Percentiles rank a stretch among this genome's conserved stretches.
Conservation (phyloP, 2,329 filamentous ascomycete species). For the Aspergillus ibericus region DNA sequence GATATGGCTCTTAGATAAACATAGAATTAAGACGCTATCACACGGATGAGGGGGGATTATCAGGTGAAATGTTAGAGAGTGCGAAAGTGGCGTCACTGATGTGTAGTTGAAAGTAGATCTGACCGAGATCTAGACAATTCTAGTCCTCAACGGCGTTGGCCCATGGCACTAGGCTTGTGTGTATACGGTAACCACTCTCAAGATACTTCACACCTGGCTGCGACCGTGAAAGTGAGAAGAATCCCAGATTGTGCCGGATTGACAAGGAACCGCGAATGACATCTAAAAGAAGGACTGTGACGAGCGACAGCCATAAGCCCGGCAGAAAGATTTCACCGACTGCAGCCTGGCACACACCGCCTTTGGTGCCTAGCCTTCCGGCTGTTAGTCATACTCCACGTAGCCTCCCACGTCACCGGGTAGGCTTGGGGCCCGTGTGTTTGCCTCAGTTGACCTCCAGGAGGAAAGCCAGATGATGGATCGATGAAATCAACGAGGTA, state of each 20-base stretch:
- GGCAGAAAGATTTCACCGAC: background rate
- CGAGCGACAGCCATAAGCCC: background rate
- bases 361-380: background rate
- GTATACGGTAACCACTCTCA: background rate
- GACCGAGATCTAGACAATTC: background rate
- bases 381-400: constrained; percentile 14
- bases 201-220: background rate
- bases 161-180: background rate
- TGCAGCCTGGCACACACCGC: constrained; percentile 8
- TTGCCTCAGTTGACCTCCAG: background rate
- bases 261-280: background rate
- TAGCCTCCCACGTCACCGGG: constrained; percentile 17
- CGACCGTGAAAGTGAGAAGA: background rate
- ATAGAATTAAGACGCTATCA: background rate
- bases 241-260: background rate
- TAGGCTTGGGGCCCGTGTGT: background rate
- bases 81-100: background rate
- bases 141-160: background rate
- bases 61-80: background rate
- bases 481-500: too few relatives aligned
- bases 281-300: background rate
- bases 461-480: background rate
- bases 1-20: background rate
- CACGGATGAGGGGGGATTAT: background rate
- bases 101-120: background rate